Base-by-base conservation (phyloP, 768 basidiomycete species). In the Russula brevipes region DNA sequence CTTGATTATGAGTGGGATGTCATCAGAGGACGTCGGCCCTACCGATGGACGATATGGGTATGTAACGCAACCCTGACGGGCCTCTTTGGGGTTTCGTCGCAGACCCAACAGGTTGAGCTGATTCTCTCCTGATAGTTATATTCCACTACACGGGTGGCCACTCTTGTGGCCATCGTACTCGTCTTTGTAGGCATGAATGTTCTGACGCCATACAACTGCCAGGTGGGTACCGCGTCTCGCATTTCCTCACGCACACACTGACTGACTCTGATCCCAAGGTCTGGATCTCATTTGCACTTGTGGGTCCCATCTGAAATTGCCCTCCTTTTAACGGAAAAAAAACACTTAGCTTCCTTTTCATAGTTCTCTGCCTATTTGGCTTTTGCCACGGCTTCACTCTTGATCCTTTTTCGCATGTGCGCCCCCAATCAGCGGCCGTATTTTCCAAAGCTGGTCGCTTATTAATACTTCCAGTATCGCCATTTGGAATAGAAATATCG, bases 371-470 rank as follows among this genome's bases (percentile, higher is more conserved):
- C 51, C 9, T 59, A 54, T 6, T 6, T 39, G 9, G 35, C 42
- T 4, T 47, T 53, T 16, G 30, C 39, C 4, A 11, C 33, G 6
- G 47, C 61, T 10, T 44, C 47, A 3, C 33, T 57, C 14, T 54
- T 62, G 47, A 57, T 62, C 31, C 39, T 62, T n/a, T 49, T 62
- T 42, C 61, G 61, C 55, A 45, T 62, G 54, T 62, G 44, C n/a
- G 61, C 51, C 44, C 31, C 11, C 14, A 4, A 11, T 5, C 24
- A 24, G 24, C 24, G 24, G 24, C 52, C 19, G 5, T 30, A 5
- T 6, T n/a, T n/a, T 47, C 38, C 31, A 6, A 6, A 3, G 36
- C 5, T 8, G 6, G 19, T 3, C 10, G 11, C 30, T 47, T 19
- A 42, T 49, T 4, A n/a, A 9, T 1, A 4, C 35, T 14, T 6